These are phyloP conservation scores for Ailanthus altissimus DNA, from an alignment of 345 rosid genomes.

Conservation along the genomic window DNA sequence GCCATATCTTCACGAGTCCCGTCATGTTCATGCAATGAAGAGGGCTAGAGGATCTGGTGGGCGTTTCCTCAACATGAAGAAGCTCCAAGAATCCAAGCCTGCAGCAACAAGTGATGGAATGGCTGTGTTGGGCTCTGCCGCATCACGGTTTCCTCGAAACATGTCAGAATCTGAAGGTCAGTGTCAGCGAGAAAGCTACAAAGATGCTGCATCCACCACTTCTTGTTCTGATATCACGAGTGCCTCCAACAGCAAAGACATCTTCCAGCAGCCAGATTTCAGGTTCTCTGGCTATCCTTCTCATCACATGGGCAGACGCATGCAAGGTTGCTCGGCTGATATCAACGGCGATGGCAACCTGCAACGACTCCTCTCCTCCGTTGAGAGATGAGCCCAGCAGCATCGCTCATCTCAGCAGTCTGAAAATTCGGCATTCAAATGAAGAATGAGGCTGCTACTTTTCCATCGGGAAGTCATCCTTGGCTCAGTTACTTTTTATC, in stretches of 20 bases:
- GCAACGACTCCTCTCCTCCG: slow-evolving; percentile 45
- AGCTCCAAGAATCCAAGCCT: slow-evolving; percentile 44
- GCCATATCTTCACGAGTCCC: slow-evolving; percentile 91
- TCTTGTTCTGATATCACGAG: slow-evolving; percentile 54
- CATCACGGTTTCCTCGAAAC: slow-evolving; percentile 22
- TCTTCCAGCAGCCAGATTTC: slow-evolving; percentile 49
- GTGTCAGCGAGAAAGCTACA: slow-evolving; percentile 30
- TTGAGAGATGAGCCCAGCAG: slow-evolving; percentile 33
- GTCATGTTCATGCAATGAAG: slow-evolving; percentile 80
- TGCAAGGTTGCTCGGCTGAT: slow-evolving; percentile 36
- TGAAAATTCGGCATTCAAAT: slow-evolving; percentile 17
- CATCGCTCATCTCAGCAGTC: slow-evolving; percentile 26
- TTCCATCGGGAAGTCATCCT: slow-evolving; percentile 92
- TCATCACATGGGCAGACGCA: slow-evolving; percentile 33
- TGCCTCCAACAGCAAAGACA: slow-evolving; percentile 44
- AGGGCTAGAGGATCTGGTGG: slow-evolving; percentile 89
- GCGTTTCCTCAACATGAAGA: slow-evolving; percentile 67
- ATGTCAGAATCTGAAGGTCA: slow-evolving; percentile 41
- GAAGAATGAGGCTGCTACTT: slow-evolving; percentile 41
- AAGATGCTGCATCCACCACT: slow-evolving; percentile 44
- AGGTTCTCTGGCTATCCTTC: slow-evolving; percentile 54
- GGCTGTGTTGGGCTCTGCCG: slow-evolving; percentile 24
- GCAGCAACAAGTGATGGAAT: slow-evolving; percentile 25
- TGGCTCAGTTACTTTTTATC: slow-evolving; percentile 60
- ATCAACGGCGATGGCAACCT: slow-evolving; percentile 42